Percentiles rank a stretch among this genome's conserved stretches.
Evolutionary conservation across 108 stramenopile genomes (phyloP).

Genomic region (Discostella stelligeroides): DNA sequence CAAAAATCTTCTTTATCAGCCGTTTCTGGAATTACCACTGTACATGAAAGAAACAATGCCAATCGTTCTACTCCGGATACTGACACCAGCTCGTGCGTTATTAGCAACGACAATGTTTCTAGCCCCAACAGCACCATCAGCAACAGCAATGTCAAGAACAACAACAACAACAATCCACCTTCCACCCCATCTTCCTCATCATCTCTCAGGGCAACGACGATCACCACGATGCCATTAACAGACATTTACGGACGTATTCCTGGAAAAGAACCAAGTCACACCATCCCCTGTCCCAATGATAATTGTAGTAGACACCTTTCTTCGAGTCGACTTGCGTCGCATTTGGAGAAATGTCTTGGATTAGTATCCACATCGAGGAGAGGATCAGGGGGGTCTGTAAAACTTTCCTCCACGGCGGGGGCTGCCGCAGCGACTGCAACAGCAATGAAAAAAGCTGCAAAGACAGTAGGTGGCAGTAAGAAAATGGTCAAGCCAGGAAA

Average conservation of each 20-base stretch:
- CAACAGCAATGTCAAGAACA: neutral
- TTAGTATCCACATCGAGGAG: neutral
- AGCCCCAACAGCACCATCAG: neutral
- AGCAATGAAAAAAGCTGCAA: neutral
- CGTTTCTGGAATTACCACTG: no score
- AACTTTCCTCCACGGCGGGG: neutral
- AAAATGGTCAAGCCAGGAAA: neutral
- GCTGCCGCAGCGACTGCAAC: neutral
- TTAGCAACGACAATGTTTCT: neutral
- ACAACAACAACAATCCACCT: no score
- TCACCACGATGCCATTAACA: neutral
- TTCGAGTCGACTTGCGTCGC: slow-evolving; percentile 1
- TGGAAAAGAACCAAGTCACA: slow-evolving; percentile 5
- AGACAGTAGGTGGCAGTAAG: neutral
- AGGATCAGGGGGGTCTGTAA: no score
- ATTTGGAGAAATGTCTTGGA: slow-evolving; percentile 8
- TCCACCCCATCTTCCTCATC: no score
- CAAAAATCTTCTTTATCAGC: no score
- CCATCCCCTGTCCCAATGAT: slow-evolving; percentile 2
- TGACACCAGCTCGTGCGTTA: neutral
- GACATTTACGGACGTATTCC: slow-evolving; percentile 11
- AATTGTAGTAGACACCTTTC: slow-evolving; percentile 3
- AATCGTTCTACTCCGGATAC: neutral
- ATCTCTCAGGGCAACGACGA: neutral
- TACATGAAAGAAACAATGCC: no score